A percentile compares a stretch with the other conserved stretches of the same genome.
These are phyloP conservation scores for Anthostomella pinea DNA, from an alignment of 2,329 filamentous ascomycete species.

Conservation along the genomic window DNA sequence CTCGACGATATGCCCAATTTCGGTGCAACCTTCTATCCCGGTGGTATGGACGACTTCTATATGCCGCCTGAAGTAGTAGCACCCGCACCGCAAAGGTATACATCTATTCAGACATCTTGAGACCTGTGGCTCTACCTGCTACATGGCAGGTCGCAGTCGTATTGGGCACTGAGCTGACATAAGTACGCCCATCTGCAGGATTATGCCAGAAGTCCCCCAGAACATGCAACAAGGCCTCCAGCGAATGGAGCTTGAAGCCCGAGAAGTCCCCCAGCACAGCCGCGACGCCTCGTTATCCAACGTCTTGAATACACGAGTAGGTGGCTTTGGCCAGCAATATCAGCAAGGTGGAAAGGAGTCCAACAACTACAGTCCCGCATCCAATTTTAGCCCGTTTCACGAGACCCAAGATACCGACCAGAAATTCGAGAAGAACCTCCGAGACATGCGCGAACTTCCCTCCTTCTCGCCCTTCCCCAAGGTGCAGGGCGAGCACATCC, in stretches of 20 bases:
- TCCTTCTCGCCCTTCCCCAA: conserved; percentile 92
- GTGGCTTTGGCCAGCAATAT: conserved; percentile 30
- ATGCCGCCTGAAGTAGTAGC: conserved; percentile 61
- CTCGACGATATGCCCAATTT: conserved; percentile 46
- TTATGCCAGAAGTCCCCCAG: conserved; percentile 92
- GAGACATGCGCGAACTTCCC: conserved; percentile 56
- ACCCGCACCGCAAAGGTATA: conserved; percentile 55
- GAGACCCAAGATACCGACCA: conserved; percentile 36
- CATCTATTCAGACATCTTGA: conserved; percentile 5
- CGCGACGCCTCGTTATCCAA: conserved; percentile 45
- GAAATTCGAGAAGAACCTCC: conserved; percentile 36
- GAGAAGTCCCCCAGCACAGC: conserved; percentile 44
- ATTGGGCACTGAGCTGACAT: conserved; percentile 20
- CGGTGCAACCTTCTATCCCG: conserved; percentile 58
- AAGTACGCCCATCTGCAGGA: conserved; percentile 48
- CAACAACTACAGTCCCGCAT: conserved; percentile 32
- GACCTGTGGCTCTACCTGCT: too few species aligned
- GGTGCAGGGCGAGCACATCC: conserved; percentile 81
- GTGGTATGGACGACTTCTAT: conserved; percentile 58
- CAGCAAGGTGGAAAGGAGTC: conserved; percentile 29
- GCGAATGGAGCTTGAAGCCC: conserved; percentile 80
- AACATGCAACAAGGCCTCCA: conserved; percentile 95
- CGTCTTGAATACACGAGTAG: conserved; percentile 31
- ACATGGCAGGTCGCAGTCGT: conserved; percentile 6
- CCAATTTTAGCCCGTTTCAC: conserved; percentile 40